A percentile compares a stretch with the other conserved stretches of the same genome.
Conservation (phyloP, 192 early-diverging fungal species). For the Umbelopsis vinacea region DNA sequence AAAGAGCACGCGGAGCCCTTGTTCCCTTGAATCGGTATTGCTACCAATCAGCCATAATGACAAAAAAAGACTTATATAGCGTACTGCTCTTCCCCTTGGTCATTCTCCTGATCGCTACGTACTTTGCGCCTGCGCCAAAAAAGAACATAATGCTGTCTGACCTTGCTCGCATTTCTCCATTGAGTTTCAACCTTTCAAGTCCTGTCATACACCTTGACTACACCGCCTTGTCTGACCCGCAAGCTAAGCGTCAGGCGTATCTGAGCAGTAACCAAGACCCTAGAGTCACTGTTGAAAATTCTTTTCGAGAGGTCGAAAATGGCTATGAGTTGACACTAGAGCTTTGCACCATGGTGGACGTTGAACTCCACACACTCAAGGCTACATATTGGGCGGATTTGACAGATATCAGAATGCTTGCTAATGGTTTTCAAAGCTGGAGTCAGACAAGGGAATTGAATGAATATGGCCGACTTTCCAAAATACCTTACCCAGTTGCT, state of each 20-base stretch:
- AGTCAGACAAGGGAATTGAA: slow-evolving; percentile 38
- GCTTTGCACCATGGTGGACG: not conserved
- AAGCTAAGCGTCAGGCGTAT: not conserved
- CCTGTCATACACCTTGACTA: slow-evolving; percentile 12
- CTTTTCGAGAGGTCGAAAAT: not conserved
- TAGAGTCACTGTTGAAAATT: not conserved
- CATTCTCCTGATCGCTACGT: slow-evolving; percentile 8
- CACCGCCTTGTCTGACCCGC: not conserved
- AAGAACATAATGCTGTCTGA: not conserved
- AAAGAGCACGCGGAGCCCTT: not conserved
- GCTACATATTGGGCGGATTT: slow-evolving; percentile 23
- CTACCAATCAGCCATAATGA: not conserved
- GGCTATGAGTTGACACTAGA: not conserved
- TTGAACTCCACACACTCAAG: slow-evolving; percentile 25
- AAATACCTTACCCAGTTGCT: slow-evolving; percentile 38
- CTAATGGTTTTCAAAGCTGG: slow-evolving; percentile 59
- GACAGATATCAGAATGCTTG: slow-evolving; percentile 40
- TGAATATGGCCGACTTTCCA: slow-evolving; percentile 34
- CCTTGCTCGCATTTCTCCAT: not conserved
- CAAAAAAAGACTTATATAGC: slow-evolving; percentile 2
- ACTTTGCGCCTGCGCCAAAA: slow-evolving; percentile 11
- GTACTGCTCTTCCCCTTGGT: not conserved
- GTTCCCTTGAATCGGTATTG: not conserved
- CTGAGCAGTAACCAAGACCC: not conserved
- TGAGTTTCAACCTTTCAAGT: not conserved